Base-by-base conservation (phyloP, 1,139 yeast species). In the Neolecta irregularis region DNA sequence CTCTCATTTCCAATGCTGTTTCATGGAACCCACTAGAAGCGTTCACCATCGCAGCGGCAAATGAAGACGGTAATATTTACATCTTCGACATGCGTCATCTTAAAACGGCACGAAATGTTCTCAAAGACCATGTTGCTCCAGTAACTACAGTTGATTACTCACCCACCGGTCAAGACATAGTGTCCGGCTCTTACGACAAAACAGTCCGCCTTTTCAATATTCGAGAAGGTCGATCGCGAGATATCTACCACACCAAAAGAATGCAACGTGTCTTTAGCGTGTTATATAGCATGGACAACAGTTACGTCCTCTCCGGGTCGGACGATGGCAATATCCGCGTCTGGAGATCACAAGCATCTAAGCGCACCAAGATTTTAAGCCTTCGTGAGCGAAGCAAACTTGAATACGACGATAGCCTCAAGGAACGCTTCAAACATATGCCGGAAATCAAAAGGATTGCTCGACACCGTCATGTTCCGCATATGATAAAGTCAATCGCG, bases 21-120 rank as follows among this genome's bases (percentile, higher is more conserved):
- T 67, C 85, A 38, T 91, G 96, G 96, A 88, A 91, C 56, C 99
- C 99, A 3, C 80, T 88, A 78, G 96, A 88, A 57, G 93, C 98
- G 1, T 88, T 72, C 59, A 74, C 77, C 51, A 85, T 91, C 59
- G 96, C 88, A 13, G 72, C 80, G 34, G 98, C 83, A 1, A 72
- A 72, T 51, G 99, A 91, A 58, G 98, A 91, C 60, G 96, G 88
- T 57, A 91, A 91, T 53, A 75, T 77, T 7, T 91, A 91, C 54
- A 67, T 78, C 39, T 91, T 93, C 72, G 99, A 91, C 58, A 88
- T 91, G 95, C 68, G 99, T 52, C 79, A 83, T 51, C 64, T 91
- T 67, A 64, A 64, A 32, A 65, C 78, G 38, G 75, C 95, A 0
- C 53, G 74, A 33, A 85, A 83, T 47, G 81, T 88, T 11, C 81